Conservation (phyloP, 2,329 filamentous ascomycete species). For the Fragosphaeria purpurea region DNA sequence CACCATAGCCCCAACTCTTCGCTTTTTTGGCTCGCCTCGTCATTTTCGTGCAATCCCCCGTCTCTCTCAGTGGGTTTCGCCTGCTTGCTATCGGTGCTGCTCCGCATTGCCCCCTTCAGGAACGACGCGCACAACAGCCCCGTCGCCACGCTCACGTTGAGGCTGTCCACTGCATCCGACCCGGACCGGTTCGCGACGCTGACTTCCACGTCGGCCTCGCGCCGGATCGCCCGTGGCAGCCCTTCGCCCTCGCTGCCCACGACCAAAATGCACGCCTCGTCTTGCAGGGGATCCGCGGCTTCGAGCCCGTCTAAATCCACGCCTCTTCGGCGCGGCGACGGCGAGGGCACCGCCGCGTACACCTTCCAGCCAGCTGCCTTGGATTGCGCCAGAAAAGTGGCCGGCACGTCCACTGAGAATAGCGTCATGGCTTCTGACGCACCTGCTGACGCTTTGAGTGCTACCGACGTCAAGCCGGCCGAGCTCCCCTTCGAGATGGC, state of each 20-base stretch:
- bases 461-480: slow-evolving; percentile 63
- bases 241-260: slow-evolving; percentile 76
- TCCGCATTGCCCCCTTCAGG: slow-evolving; percentile 29
- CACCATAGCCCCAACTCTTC: slow-evolving; percentile 1
- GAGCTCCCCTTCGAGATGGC: slow-evolving; percentile 64
- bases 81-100: neutral
- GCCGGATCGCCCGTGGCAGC: slow-evolving; percentile 52
- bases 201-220: slow-evolving; percentile 53
- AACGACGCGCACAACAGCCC: slow-evolving; percentile 66
- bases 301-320: slow-evolving; percentile 41
- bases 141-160: slow-evolving; percentile 88
- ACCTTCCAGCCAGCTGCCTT: slow-evolving; percentile 68
- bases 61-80: neutral
- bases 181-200: slow-evolving; percentile 52
- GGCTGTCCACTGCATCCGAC: slow-evolving; percentile 61
- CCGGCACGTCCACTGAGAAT: slow-evolving; percentile 57
- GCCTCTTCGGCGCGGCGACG: slow-evolving; percentile 26
- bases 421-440: slow-evolving; percentile 73
- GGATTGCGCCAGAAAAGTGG: slow-evolving; percentile 60
- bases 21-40: neutral
- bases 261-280: slow-evolving; percentile 65
- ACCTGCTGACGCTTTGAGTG: slow-evolving; percentile 80
- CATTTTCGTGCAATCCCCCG: neutral
- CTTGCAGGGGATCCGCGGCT: slow-evolving; percentile 39
- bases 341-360: slow-evolving; percentile 60